Conservation (phyloP, 78 protist species). For the Pigoraptor vietnamica region DNA sequence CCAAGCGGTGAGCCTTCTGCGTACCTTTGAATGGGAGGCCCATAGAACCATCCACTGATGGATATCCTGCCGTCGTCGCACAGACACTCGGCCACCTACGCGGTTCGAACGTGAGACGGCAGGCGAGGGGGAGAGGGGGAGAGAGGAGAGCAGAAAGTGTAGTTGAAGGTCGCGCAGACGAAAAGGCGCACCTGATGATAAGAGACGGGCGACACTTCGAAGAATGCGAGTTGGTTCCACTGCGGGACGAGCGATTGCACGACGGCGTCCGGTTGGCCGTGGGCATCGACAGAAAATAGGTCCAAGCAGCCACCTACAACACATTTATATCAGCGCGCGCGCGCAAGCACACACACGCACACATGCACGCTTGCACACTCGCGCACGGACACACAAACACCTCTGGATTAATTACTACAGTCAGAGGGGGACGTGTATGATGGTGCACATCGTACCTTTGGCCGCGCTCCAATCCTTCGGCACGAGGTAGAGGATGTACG, state of each 20-base stretch:
- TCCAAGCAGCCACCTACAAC: conserved; percentile 7
- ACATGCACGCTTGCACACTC: no score
- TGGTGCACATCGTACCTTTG: no score
- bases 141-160: not conserved
- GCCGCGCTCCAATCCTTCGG: not conserved
- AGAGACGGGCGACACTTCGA: not conserved
- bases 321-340: no score
- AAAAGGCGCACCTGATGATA: conserved; percentile 10
- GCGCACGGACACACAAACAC: no score
- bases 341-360: no score
- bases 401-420: no score
- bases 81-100: not conserved
- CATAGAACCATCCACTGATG: conserved; percentile 4
- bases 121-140: not conserved
- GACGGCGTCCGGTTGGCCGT: not conserved
- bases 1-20: no score
- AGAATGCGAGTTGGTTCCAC: not conserved
- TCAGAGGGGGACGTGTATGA: no score
- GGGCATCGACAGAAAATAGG: not conserved
- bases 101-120: not conserved
- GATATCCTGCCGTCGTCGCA: not conserved
- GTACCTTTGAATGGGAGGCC: not conserved
- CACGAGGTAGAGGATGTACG: conserved; percentile 8
- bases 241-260: not conserved
- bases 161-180: no score